Evolutionary conservation across 768 basidiomycete species (phyloP).

Genomic region (Cystobasidium onofrii): DNA sequence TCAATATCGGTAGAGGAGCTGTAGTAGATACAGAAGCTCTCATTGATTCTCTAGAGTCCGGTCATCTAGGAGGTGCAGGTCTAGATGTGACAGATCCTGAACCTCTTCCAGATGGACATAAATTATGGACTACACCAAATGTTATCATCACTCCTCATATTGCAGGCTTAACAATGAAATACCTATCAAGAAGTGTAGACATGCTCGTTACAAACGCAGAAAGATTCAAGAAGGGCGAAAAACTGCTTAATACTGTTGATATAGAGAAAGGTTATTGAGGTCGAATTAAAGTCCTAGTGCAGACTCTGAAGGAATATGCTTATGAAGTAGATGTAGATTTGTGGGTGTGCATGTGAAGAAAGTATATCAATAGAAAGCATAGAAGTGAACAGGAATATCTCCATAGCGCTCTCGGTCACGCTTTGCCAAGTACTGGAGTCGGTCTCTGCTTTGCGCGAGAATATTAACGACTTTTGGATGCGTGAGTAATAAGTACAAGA

Average conservation of each 20-base stretch:
- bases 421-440: too few relatives aligned
- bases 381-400: not conserved
- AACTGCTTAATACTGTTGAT: not conserved
- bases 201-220: slow-evolving; percentile 44
- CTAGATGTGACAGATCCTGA: slow-evolving; percentile 47
- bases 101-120: slow-evolving; percentile 45
- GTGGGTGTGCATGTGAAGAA: too few relatives aligned
- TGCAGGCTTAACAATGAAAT: slow-evolving; percentile 43
- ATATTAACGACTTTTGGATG: too few relatives aligned
- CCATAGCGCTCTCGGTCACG: too few relatives aligned
- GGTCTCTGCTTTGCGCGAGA: too few relatives aligned
- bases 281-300: too few relatives aligned
- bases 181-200: slow-evolving; percentile 44
- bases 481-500: too few relatives aligned
- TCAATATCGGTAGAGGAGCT: slow-evolving; percentile 30
- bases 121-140: slow-evolving; percentile 44
- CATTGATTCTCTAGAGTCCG: slow-evolving; percentile 9
- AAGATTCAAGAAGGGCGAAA: slow-evolving; percentile 24
- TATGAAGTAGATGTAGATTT: too few relatives aligned
- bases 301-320: too few relatives aligned
- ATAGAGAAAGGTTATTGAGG: not conserved
- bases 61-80: slow-evolving; percentile 13
- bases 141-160: slow-evolving; percentile 47
- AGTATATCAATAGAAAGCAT: too few relatives aligned
- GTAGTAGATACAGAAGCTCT: slow-evolving; percentile 27